A percentile compares a stretch with the other conserved stretches of the same genome.
These are phyloP conservation scores for Neoboletus brunneissimus DNA, from an alignment of 768 basidiomycete species.

Conservation along the genomic window DNA sequence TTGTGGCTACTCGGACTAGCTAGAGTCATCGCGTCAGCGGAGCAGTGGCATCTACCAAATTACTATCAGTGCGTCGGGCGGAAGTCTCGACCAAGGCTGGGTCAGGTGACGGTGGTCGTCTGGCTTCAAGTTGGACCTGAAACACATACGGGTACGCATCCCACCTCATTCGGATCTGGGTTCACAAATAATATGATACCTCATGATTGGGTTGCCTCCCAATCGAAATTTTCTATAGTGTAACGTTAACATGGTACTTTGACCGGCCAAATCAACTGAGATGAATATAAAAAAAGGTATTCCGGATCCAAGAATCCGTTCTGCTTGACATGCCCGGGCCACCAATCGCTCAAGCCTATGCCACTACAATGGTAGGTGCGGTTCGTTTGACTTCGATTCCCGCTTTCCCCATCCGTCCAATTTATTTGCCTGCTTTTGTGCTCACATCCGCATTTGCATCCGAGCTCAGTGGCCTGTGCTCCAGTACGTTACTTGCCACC, in stretches of 20 bases:
- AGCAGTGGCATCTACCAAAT: background rate
- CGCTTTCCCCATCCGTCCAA: background rate
- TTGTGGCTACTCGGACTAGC: background rate
- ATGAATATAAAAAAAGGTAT: background rate
- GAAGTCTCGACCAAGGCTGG: background rate
- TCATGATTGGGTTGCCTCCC: background rate
- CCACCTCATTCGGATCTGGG: background rate
- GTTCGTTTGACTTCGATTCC: background rate
- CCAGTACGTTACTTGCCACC: too few relatives aligned
- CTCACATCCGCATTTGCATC: too few relatives aligned
- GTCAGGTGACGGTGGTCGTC: background rate
- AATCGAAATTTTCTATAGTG: background rate
- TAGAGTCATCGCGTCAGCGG: background rate
- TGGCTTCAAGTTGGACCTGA: background rate
- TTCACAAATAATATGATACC: background rate
- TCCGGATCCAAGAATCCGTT: background rate
- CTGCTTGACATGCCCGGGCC: background rate
- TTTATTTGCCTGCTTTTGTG: background rate
- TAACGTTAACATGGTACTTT: background rate
- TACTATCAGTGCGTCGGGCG: too few relatives aligned
- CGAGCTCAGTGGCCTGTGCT: too few relatives aligned
- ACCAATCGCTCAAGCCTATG: background rate
- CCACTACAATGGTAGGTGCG: background rate
- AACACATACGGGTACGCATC: background rate
- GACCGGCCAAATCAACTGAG: background rate